Percentiles rank a stretch among this genome's conserved stretches.
Evolutionary conservation across 495 filamentous ascomycete species (phyloP).

Genomic region (Lophiotrema nucula): DNA sequence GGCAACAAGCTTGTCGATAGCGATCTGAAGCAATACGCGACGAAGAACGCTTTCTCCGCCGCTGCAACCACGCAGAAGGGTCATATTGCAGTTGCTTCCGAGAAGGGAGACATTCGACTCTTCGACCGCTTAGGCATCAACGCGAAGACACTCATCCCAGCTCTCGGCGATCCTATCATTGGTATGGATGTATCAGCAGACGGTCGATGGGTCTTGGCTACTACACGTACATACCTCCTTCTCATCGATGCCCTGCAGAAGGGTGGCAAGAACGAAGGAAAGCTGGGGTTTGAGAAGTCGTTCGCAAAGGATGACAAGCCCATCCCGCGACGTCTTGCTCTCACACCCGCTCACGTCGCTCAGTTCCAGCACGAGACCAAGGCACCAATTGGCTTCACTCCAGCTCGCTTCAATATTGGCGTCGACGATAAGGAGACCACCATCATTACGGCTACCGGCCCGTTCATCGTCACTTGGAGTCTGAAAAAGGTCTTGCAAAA

Average conservation of each 20-base stretch:
- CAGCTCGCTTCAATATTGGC: conserved; percentile 91
- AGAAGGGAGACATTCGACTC: conserved; percentile 95
- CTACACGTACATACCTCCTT: conserved; percentile 90
- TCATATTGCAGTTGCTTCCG: conserved; percentile 92
- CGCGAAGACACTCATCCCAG: conserved; percentile 94
- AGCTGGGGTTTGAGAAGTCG: conserved; percentile 91
- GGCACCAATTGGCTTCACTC: conserved; percentile 78
- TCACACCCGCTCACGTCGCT: conserved; percentile 86
- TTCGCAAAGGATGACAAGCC: conserved; percentile 93
- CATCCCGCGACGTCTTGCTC: conserved; percentile 82
- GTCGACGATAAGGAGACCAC: conserved; percentile 75
- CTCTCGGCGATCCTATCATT: conserved; percentile 91
- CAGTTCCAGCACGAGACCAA: conserved; percentile 97
- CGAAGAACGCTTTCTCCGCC: conserved; percentile 95
- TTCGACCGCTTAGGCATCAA: conserved; percentile 96
- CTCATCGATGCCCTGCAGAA: conserved; percentile 90
- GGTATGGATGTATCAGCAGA: conserved; percentile 93
- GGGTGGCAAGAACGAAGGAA: conserved; percentile 92
- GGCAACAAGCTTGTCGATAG: conserved; percentile 92
- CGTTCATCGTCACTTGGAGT: conserved; percentile 96
- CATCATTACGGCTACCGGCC: conserved; percentile 95
- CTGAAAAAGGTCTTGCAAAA: conserved; percentile 80
- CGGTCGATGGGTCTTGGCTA: conserved; percentile 91
- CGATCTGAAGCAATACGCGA: conserved; percentile 89
- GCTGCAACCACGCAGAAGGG: conserved; percentile 93